Conservation (phyloP, 2,329 filamentous ascomycete genomes). For the Pseudocercospora musae region DNA sequence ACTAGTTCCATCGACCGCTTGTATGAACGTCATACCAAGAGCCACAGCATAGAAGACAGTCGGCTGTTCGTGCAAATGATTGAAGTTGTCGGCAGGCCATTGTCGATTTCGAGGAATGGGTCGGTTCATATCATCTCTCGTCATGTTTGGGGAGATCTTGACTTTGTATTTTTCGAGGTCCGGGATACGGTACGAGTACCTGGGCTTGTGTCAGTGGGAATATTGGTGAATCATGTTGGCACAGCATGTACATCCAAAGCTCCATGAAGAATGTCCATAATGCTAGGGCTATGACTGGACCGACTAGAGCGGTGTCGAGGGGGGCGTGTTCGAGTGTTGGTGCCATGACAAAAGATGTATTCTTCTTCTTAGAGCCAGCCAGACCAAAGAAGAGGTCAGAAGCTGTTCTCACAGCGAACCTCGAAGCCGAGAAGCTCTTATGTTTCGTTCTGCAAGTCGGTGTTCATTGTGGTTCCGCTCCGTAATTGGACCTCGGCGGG, state of each 20-base stretch:
- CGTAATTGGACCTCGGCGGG: not conserved
- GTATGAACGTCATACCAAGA: slow-evolving; percentile 37
- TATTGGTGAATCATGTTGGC: not conserved
- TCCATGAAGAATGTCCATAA: slow-evolving; percentile 19
- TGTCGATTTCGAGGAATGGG: slow-evolving; percentile 14
- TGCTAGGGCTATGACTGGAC: slow-evolving; percentile 13
- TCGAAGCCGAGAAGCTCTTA: not conserved
- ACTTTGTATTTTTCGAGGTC: slow-evolving; percentile 19
- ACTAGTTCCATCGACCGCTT: slow-evolving; percentile 29
- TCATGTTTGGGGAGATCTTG: slow-evolving; percentile 9
- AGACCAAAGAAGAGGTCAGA: not conserved
- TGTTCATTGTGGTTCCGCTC: not conserved
- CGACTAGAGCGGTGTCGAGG: slow-evolving; percentile 7
- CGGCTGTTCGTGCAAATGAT: slow-evolving; percentile 24
- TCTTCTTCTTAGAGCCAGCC: not conserved
- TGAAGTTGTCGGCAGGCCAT: slow-evolving; percentile 22
- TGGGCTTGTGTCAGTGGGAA: not conserved
- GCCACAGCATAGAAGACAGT: slow-evolving; percentile 42
- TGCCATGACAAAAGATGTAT: not conserved
- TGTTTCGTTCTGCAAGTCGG: not conserved
- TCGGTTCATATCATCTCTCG: slow-evolving; percentile 7
- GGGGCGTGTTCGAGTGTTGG: slow-evolving; percentile 2
- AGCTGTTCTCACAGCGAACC: not conserved
- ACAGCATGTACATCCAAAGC: slow-evolving; percentile 12
- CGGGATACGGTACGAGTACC: slow-evolving; percentile 18